Conservation (phyloP, 768 basidiomycete genomes). For the Boletus sp. region DNA sequence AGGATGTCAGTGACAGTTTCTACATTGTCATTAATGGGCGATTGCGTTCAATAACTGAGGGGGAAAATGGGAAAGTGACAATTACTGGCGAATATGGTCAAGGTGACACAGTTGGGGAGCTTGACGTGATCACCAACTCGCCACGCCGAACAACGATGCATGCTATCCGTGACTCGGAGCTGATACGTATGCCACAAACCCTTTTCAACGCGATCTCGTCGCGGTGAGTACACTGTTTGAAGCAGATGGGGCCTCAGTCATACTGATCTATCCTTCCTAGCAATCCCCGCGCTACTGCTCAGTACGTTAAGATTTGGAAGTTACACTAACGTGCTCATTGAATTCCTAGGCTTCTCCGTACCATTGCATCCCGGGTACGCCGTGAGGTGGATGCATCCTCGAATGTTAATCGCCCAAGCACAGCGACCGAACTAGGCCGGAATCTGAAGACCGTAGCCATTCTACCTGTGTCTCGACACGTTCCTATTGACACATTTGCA, state of each 20-base stretch:
- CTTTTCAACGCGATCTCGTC: conserved; percentile 97
- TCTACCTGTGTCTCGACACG: conserved; percentile 79
- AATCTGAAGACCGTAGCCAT: conserved; percentile 95
- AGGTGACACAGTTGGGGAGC: conserved; percentile 94
- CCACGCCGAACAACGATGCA: conserved; percentile 88
- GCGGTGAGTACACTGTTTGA: conserved; percentile 43
- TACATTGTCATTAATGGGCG: conserved; percentile 99
- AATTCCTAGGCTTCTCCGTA: conserved; percentile 61
- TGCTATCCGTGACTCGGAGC: conserved; percentile 96
- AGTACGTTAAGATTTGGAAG: conserved; percentile 43
- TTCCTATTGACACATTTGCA: conserved; percentile 89
- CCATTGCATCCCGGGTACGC: conserved; percentile 91
- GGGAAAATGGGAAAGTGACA: conserved; percentile 68
- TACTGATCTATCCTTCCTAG: conserved; percentile 35
- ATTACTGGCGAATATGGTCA: conserved; percentile 95
- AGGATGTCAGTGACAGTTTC: conserved; percentile 90
- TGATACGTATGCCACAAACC: conserved; percentile 95
- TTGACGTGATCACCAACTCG: conserved; percentile 94
- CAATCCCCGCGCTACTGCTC: conserved; percentile 82
- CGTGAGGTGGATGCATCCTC: conserved; percentile 72
- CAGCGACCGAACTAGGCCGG: conserved; percentile 60
- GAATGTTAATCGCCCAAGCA: conserved; percentile 48
- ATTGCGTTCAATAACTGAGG: conserved; percentile 83
- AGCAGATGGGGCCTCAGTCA: background rate
- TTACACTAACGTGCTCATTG: background rate